Conservation (phyloP, 257 asterid genomes). For the Salvia splendens region DNA sequence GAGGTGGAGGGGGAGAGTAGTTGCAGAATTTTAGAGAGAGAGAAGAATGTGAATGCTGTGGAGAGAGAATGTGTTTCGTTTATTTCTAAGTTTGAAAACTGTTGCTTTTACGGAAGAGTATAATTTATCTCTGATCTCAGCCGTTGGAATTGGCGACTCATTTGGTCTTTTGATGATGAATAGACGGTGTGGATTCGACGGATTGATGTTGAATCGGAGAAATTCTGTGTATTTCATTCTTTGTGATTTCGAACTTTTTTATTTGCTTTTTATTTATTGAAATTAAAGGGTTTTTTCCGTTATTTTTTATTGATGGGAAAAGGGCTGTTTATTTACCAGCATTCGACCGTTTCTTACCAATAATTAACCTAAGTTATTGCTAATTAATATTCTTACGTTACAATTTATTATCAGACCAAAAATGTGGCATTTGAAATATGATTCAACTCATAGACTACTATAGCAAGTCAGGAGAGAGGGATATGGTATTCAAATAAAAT, state of each 20-base stretch:
- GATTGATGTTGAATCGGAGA: conserved; percentile 10
- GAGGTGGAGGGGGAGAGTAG: neutral
- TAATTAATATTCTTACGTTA: no score
- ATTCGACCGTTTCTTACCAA: no score
- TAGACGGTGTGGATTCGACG: conserved; percentile 13
- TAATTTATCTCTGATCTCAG: conserved; percentile 18
- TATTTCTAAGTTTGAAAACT: conserved; percentile 39
- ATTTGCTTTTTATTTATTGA: no score
- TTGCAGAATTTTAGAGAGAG: neutral
- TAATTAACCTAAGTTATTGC: no score
- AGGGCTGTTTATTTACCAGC: neutral
- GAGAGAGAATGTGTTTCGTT: conserved; percentile 20
- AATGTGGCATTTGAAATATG: no score
- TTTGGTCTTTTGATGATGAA: conserved; percentile 31
- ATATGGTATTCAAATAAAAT: no score
- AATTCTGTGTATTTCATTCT: neutral
- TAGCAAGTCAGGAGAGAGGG: no score
- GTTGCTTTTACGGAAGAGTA: conserved; percentile 39
- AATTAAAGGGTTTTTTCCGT: no score
- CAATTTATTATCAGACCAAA: no score
- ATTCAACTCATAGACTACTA: no score
- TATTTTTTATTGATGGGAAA: no score
- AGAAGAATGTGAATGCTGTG: conserved; percentile 28
- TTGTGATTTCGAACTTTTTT: no score
- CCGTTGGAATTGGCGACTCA: conserved; percentile 42